A percentile compares a stretch with the other conserved stretches of the same genome.
Evolutionary conservation across 2,329 filamentous ascomycete species (phyloP).

Genomic region (Onygena corvina): DNA sequence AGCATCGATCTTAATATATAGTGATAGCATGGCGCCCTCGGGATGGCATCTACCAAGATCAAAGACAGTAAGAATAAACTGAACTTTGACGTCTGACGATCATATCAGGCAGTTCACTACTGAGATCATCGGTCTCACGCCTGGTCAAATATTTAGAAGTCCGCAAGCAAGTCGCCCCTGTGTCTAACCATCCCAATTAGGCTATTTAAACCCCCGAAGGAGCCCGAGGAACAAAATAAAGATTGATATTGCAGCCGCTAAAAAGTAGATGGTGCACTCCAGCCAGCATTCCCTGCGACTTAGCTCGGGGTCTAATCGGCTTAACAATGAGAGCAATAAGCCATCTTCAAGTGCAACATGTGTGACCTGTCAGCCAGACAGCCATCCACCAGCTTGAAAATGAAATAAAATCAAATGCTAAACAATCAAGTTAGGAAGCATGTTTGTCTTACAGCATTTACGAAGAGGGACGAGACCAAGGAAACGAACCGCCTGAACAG

Average conservation of each 20-base stretch:
- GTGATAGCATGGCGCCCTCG: background rate
- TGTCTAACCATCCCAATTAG: slow-evolving; percentile 3
- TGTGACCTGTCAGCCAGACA: slow-evolving; percentile 5
- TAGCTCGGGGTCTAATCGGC: slow-evolving; percentile 1
- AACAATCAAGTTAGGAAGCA: background rate
- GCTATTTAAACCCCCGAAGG: background rate
- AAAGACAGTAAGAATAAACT: slow-evolving; percentile 1
- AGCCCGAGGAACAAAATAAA: background rate
- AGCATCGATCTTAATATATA: background rate
- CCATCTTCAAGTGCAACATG: background rate
- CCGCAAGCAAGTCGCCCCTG: background rate
- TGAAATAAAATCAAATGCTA: background rate
- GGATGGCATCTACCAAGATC: background rate
- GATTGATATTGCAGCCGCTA: slow-evolving; percentile 4
- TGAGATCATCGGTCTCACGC: slow-evolving; percentile 5
- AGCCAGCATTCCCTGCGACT: background rate
- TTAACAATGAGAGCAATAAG: background rate
- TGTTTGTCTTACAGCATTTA: slow-evolving; percentile 3
- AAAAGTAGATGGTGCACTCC: background rate
- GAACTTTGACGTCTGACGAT: slow-evolving; percentile 3
- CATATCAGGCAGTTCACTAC: background rate
- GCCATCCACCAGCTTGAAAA: background rate
- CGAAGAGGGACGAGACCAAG: background rate
- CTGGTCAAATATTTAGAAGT: background rate
- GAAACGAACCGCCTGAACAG: background rate